Evolutionary conservation across 2,329 filamentous ascomycete species (phyloP).

Genomic region (Fusarium sp.): DNA sequence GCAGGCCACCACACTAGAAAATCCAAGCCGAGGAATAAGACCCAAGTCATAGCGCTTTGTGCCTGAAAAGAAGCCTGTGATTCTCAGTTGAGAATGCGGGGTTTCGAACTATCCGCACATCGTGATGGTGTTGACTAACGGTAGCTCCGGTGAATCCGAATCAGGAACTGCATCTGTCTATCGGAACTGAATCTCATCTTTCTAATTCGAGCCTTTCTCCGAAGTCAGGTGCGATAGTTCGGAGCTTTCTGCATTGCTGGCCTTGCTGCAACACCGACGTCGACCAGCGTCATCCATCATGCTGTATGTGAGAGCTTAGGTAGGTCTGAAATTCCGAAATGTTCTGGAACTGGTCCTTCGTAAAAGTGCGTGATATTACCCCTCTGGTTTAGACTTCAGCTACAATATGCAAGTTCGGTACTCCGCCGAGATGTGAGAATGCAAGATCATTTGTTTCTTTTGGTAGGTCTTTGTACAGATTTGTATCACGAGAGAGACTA

Average conservation of each 20-base stretch:
- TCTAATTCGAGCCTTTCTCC: slow-evolving; percentile 22
- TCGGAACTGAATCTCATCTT: slow-evolving; percentile 9
- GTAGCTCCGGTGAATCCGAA: slow-evolving; percentile 13
- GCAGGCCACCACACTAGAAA: slow-evolving; percentile 26
- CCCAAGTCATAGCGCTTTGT: neutral
- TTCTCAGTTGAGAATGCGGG: slow-evolving; percentile 20
- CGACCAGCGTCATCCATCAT: slow-evolving; percentile 1
- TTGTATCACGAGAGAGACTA: slow-evolving; percentile 26
- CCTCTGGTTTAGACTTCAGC: slow-evolving; percentile 4
- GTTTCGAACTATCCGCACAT: slow-evolving; percentile 6
- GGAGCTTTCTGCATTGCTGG: neutral
- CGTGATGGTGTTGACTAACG: slow-evolving; percentile 26
- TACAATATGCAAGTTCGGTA: slow-evolving; percentile 10
- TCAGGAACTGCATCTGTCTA: slow-evolving; percentile 9
- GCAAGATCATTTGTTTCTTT: slow-evolving; percentile 14
- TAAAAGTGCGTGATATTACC: slow-evolving; percentile 3
- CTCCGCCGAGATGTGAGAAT: slow-evolving; percentile 4
- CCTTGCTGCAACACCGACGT: slow-evolving; percentile 7
- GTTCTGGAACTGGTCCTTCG: slow-evolving; percentile 1
- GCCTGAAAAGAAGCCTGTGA: slow-evolving; percentile 32
- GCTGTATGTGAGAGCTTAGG: neutral
- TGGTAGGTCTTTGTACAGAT: slow-evolving; percentile 35
- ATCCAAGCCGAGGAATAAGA: slow-evolving; percentile 33
- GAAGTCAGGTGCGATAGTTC: slow-evolving; percentile 10
- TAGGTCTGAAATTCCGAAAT: neutral